A percentile compares a stretch with the other conserved stretches of the same genome.
phyloP scores from a whole-genome alignment of 2,329 filamentous ascomycete genomes.

The Ciborinia camelliae region DNA sequence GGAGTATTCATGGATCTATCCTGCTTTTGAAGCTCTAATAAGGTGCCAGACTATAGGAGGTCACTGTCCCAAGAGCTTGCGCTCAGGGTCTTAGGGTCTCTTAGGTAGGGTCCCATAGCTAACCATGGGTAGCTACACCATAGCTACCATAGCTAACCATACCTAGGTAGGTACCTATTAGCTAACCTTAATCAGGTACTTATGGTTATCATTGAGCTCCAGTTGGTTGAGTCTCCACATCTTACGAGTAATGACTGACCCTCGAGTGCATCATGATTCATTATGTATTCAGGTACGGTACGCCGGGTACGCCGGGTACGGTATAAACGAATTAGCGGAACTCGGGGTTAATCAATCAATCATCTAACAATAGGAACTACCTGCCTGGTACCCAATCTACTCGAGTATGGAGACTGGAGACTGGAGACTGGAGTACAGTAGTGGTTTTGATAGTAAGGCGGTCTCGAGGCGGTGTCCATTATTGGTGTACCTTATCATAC shows the following conservation, averaged over 20 bases:
- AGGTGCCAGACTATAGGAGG: too few species aligned
- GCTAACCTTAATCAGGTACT: conserved; percentile 1
- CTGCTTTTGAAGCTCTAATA: conserved; percentile 1
- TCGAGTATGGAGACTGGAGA: too few species aligned
- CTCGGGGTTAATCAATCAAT: conserved; percentile 5
- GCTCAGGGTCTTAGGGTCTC: background rate
- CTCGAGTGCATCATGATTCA: too few species aligned
- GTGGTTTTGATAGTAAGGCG: too few species aligned
- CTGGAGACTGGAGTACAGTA: too few species aligned
- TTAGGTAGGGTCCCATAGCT: background rate
- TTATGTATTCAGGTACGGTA: conserved; percentile 7
- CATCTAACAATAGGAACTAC: background rate
- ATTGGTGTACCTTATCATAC: too few species aligned
- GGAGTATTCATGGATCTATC: too few species aligned
- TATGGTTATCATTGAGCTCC: background rate
- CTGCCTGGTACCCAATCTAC: too few species aligned
- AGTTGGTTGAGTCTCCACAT: background rate
- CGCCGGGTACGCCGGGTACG: background rate
- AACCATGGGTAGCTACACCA: too few species aligned
- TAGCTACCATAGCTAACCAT: background rate
- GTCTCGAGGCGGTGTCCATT: background rate
- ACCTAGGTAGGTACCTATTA: background rate
- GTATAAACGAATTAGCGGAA: background rate
- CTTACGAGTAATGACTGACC: background rate
- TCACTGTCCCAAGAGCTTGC: too few species aligned